These are phyloP conservation scores for Aschersonia sp. DNA, from an alignment of 2,329 filamentous ascomycete species.

Conservation along the genomic window DNA sequence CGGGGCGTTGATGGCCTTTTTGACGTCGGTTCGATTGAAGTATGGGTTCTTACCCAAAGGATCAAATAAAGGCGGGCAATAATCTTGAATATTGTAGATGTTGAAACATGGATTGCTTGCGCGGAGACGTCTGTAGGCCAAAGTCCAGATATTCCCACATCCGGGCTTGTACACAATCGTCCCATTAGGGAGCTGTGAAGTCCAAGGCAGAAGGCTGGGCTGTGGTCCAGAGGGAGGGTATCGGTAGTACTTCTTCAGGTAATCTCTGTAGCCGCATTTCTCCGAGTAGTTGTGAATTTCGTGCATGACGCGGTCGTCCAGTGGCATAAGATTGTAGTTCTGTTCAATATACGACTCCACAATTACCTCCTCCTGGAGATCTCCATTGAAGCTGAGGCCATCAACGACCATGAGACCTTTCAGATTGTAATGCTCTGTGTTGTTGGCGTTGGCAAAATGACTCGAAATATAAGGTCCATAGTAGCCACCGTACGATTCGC, in stretches of 20 bases:
- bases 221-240: slow-evolving; percentile 54
- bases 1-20: slow-evolving; percentile 52
- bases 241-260: slow-evolving; percentile 42
- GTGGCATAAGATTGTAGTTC: slow-evolving; percentile 42
- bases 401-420: slow-evolving; percentile 60
- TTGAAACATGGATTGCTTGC: slow-evolving; percentile 65
- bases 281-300: slow-evolving; percentile 35
- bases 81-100: slow-evolving; percentile 57
- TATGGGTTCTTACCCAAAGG: slow-evolving; percentile 60
- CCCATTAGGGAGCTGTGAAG: slow-evolving; percentile 12
- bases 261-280: slow-evolving; percentile 48
- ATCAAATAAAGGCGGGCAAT: slow-evolving; percentile 57
- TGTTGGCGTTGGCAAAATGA: slow-evolving; percentile 53
- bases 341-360: slow-evolving; percentile 45
- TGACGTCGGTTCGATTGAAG: slow-evolving; percentile 58
- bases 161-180: slow-evolving; percentile 20
- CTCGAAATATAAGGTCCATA: slow-evolving; percentile 60
- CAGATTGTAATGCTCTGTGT: slow-evolving; percentile 53
- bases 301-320: slow-evolving; percentile 44
- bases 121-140: slow-evolving; percentile 37
- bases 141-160: slow-evolving; percentile 42
- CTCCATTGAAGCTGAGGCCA: slow-evolving; percentile 42
- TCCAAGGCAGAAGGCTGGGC: slow-evolving; percentile 31
- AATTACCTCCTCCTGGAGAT: slow-evolving; percentile 28
- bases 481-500: slow-evolving; percentile 53